These are phyloP conservation scores for Gyromitra esculenta DNA, from an alignment of 2,329 filamentous ascomycete species.

Conservation along the genomic window DNA sequence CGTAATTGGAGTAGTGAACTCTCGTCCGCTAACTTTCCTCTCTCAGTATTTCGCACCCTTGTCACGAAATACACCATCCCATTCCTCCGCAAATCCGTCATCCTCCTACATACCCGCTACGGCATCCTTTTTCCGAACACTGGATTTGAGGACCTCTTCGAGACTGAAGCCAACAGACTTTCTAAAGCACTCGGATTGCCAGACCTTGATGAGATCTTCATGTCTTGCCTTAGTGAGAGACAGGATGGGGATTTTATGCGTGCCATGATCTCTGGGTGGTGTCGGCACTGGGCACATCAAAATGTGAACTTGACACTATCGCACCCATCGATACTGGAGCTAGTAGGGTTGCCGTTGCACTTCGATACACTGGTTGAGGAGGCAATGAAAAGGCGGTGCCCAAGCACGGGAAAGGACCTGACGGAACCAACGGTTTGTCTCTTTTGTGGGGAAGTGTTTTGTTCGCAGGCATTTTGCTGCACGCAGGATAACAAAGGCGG, in stretches of 20 bases:
- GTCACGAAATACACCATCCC: constrained; percentile 85
- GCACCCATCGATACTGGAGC: constrained; percentile 92
- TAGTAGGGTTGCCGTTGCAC: constrained; percentile 89
- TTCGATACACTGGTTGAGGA: constrained; percentile 94
- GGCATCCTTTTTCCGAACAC: constrained; percentile 86
- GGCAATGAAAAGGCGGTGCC: constrained; percentile 82
- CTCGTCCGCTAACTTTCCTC: constrained; percentile 18
- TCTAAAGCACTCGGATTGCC: constrained; percentile 79
- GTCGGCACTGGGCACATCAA: constrained; percentile 48
- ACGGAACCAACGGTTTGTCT: constrained; percentile 91
- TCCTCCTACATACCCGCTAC: constrained; percentile 87
- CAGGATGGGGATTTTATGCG: constrained; percentile 62
- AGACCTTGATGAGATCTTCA: constrained; percentile 80
- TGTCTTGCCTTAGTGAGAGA: constrained; percentile 64
- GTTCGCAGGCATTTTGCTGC: constrained; percentile 92
- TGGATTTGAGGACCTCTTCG: constrained; percentile 70
- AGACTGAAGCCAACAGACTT: constrained; percentile 83
- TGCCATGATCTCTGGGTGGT: constrained; percentile 63
- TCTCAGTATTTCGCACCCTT: constrained; percentile 54
- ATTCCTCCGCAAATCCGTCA: constrained; percentile 84
- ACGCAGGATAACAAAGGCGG: constrained; percentile 79
- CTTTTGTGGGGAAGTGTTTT: constrained; percentile 96
- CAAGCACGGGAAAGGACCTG: constrained; percentile 88
- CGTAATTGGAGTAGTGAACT: constrained; percentile 25
- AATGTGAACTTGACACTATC: constrained; percentile 62